Percentiles rank a stretch among this genome's conserved stretches.
These are phyloP conservation scores for Xylariaceae sp. DNA, from an alignment of 2,329 filamentous ascomycete species.

Conservation along the genomic window DNA sequence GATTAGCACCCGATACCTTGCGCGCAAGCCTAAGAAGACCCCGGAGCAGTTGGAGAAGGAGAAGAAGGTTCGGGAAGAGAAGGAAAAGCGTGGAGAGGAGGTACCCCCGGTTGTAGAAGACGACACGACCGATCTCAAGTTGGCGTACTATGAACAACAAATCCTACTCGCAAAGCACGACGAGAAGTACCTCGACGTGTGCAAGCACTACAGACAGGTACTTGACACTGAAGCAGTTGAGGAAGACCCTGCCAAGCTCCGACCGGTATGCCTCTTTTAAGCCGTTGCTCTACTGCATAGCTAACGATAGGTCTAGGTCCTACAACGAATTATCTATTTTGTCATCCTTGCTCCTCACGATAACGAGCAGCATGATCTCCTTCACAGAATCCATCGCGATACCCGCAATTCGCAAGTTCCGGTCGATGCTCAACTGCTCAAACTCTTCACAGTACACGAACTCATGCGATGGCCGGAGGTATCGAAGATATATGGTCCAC, in stretches of 20 bases:
- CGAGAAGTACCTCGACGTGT: conserved; percentile 92
- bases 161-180: conserved; percentile 95
- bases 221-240: conserved; percentile 94
- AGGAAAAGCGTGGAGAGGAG: conserved; percentile 73
- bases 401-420: conserved; percentile 73
- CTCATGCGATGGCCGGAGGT: conserved; percentile 98
- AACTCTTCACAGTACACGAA: conserved; percentile 92
- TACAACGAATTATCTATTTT: conserved; percentile 96
- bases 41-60: conserved; percentile 87
- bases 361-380: conserved; percentile 96
- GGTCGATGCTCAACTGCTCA: conserved; percentile 79
- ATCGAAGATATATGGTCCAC: conserved; percentile 79
- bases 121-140: conserved; percentile 93
- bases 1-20: conserved; percentile 91
- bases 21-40: conserved; percentile 86
- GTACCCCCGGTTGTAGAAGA: conserved; percentile 75
- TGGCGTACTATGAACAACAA: conserved; percentile 96
- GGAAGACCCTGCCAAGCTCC: conserved; percentile 79
- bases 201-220: conserved; percentile 97
- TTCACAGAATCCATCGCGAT: conserved; percentile 88
- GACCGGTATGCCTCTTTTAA: conserved; percentile 59
- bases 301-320: conserved; percentile 50
- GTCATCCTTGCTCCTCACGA: conserved; percentile 94
- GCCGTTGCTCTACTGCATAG: background rate
- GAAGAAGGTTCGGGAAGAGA: conserved; percentile 81